Evolutionary conservation across 148 eudicot genomes (phyloP).

Genomic region (Amaranthus hypochondriacus): DNA sequence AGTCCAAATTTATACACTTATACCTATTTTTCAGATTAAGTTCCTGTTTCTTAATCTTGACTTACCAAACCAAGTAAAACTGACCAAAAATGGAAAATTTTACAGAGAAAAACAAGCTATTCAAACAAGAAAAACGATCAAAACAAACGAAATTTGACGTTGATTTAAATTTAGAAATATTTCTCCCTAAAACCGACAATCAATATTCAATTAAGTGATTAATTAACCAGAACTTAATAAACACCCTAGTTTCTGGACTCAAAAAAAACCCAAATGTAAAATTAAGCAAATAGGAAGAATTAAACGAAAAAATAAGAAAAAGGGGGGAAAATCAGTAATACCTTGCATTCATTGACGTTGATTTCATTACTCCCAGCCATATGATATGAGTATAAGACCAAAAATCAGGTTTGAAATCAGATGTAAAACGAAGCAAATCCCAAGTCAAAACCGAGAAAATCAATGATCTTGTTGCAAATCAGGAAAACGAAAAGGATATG

Average conservation of each 20-base stretch:
- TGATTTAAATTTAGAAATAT: not conserved
- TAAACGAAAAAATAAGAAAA: not conserved
- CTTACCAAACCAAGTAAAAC: constrained; percentile 19
- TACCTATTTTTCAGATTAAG: not conserved
- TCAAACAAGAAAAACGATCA: constrained; percentile 9
- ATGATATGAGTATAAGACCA: not conserved
- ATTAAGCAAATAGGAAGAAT: too few relatives aligned
- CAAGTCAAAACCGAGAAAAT: not conserved
- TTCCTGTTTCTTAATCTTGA: constrained; percentile 14
- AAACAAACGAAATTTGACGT: not conserved
- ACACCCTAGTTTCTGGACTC: not conserved
- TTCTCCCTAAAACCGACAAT: constrained; percentile 17
- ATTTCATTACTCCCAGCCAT: constrained; percentile 47
- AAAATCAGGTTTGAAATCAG: not conserved
- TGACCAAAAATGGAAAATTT: constrained; percentile 24
- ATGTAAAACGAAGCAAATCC: not conserved
- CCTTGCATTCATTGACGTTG: constrained; percentile 46
- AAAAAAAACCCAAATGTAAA: constrained; percentile 1
- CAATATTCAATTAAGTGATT: not conserved
- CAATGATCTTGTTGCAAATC: not conserved
- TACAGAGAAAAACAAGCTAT: constrained; percentile 12
- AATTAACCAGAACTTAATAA: not conserved
- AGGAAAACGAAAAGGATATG: not conserved
- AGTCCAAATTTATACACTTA: constrained; percentile 3
- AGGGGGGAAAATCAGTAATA: not conserved